Base-by-base conservation (phyloP, 2,329 filamentous ascomycete species). In the Podosphaera fusca region DNA sequence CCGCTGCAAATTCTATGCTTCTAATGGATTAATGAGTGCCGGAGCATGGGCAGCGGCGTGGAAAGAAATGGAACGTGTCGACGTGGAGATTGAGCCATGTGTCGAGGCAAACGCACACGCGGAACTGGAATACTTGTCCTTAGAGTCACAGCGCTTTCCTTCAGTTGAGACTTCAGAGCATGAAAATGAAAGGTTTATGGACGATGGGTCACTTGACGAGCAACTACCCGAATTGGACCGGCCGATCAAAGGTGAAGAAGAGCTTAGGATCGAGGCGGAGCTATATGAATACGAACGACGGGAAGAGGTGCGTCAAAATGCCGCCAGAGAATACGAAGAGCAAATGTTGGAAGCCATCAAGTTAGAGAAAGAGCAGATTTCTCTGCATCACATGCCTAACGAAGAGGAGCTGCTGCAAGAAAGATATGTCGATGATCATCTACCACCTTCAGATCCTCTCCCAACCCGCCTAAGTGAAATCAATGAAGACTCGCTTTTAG, bases 51-150 rank as follows among this genome's bases (percentile, higher is more conserved):
- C 80, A 3, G 89, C 89, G 1, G 90, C 87, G 58, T 98, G 90
- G 90, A 85, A 80, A 63, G 90, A 96, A 69, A 98, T 98, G 92
- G 92, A 98, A 70, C 79, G 90, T n/a, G 87, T 96, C 0, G 92
- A 98, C 66, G 86, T 94, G 1, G 90, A 96, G 69, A 79, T 98
- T 56, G 80, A 85, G 64, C 85, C 92, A 2, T 78, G 82, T 65
- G 75, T 88, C 9, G 77, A 80, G 21, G 68, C 77, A 0, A 69
- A 73, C 1, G 66, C 83, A 10, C 75, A 80, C 56, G 74, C 75
- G 21, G 78, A 80, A 61, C 70, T 88, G 29, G 77, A 81, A 58
- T 71, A 70, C n/a, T 72, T 42, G 50, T 59, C 8, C 52, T 12
- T 59, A 4, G 59, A 56, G 2, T 56, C 53, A 6, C 46, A 58